A percentile compares a stretch with the other conserved stretches of the same genome.
Evolutionary conservation across 2,329 filamentous ascomycete genomes (phyloP).

Genomic region (Aureobasidium lini): DNA sequence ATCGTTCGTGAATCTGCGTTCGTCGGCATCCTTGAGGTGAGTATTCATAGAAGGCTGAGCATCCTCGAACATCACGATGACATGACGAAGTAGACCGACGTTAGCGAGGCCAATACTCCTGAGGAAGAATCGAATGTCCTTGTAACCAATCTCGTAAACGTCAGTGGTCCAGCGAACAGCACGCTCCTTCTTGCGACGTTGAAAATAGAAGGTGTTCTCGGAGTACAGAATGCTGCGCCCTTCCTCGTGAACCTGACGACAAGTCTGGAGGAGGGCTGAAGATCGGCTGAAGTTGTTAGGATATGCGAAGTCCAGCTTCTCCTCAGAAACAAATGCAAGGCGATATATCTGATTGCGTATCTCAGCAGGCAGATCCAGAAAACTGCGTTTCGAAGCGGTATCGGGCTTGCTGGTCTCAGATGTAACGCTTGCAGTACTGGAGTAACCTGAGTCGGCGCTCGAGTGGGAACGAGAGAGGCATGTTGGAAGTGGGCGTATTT

Average conservation of each 20-base stretch:
- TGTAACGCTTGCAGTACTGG: conserved; percentile 2
- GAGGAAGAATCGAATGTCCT: conserved; percentile 36
- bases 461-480: background rate
- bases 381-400: conserved; percentile 18
- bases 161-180: conserved; percentile 27
- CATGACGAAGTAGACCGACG: conserved; percentile 37
- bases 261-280: conserved; percentile 40
- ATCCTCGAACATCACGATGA: conserved; percentile 40
- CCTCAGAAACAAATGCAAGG: conserved; percentile 31
- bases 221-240: conserved; percentile 42
- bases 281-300: conserved; percentile 34
- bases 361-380: conserved; percentile 35
- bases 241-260: conserved; percentile 38
- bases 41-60: conserved; percentile 35
- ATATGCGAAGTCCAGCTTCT: conserved; percentile 29
- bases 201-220: conserved; percentile 42
- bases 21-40: conserved; percentile 30
- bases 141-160: conserved; percentile 42
- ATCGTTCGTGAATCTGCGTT: conserved; percentile 43
- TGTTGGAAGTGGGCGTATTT: background rate
- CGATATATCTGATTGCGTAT: conserved; percentile 43
- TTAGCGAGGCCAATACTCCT: conserved; percentile 42
- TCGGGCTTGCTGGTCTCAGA: conserved; percentile 7
- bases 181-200: conserved; percentile 30
- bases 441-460: conserved; percentile 7